These are phyloP conservation scores for Baeospora myosura DNA, from an alignment of 1,284 basidiomycete genomes.

Conservation along the genomic window DNA sequence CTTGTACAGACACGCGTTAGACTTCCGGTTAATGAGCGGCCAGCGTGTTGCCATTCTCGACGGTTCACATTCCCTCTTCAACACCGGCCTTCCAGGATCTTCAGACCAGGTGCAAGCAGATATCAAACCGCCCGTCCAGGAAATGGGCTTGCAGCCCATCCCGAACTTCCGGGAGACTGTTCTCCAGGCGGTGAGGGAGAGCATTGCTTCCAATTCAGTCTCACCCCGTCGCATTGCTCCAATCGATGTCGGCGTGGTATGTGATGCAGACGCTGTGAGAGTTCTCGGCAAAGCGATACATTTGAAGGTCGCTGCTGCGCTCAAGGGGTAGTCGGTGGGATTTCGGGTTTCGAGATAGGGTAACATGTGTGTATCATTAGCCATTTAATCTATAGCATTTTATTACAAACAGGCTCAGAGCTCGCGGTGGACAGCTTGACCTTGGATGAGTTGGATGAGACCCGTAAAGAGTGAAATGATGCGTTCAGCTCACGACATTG, in stretches of 20 bases:
- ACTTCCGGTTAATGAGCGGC: conserved; percentile 66
- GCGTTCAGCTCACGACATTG: no score
- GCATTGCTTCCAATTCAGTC: conserved; percentile 24
- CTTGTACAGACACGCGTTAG: conserved; percentile 59
- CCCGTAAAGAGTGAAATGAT: no score
- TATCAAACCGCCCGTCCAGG: conserved; percentile 15
- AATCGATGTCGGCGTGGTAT: conserved; percentile 58
- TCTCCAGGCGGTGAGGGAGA: conserved; percentile 30
- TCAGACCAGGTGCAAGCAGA: conserved; percentile 10
- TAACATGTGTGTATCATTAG: no score
- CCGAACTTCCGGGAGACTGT: conserved; percentile 50
- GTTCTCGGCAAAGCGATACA: conserved; percentile 43
- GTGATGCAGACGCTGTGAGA: conserved; percentile 41
- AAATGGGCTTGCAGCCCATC: conserved; percentile 48
- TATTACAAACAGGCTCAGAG: no score
- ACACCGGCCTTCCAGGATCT: conserved; percentile 15
- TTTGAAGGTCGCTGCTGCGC: conserved; percentile 29
- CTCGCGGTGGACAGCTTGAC: no score
- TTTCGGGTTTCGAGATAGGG: no score
- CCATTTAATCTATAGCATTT: no score
- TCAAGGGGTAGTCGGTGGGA: conserved; percentile 13
- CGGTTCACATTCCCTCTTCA: conserved; percentile 54
- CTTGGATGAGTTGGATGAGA: no score
- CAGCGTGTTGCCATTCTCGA: conserved; percentile 64
- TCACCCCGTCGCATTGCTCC: conserved; percentile 39